Percentiles rank a stretch among this genome's conserved stretches.
These are phyloP conservation scores for Gamsiella multidivaricata DNA, from an alignment of 192 early-diverging fungal species.

Conservation along the genomic window DNA sequence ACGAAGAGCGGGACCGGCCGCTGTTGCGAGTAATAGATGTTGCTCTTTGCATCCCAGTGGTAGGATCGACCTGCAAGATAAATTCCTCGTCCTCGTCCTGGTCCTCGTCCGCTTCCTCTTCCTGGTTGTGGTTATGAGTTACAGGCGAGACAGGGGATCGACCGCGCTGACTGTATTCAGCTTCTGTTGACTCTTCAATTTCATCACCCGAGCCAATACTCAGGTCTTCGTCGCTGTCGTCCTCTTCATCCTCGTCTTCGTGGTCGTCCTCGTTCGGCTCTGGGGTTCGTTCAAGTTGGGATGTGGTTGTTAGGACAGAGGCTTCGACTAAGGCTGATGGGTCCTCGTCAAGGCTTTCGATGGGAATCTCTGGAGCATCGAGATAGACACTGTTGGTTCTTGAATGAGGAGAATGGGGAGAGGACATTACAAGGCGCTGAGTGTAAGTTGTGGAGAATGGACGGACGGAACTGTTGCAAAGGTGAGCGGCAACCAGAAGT, in stretches of 20 bases:
- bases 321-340: not conserved
- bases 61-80: conserved; percentile 22
- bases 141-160: not conserved
- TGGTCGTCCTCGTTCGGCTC: conserved; percentile 4
- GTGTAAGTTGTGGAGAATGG: too few species aligned
- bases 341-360: too few species aligned
- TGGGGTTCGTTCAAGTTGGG: not conserved
- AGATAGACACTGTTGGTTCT: too few species aligned
- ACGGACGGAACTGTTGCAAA: too few species aligned
- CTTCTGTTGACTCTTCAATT: not conserved
- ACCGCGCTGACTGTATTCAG: not conserved
- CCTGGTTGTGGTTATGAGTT: not conserved
- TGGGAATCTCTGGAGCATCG: too few species aligned
- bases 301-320: not conserved
- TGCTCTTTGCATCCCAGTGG: conserved; percentile 23
- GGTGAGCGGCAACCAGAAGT: not conserved
- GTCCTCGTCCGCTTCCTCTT: not conserved
- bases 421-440: too few species aligned
- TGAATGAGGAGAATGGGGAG: too few species aligned
- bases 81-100: conserved; percentile 9
- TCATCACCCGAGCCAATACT: not conserved
- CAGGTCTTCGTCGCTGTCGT: not conserved
- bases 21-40: not conserved
- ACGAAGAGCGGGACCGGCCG: not conserved
- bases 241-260: conserved; percentile 2